Evolutionary conservation across 2,329 filamentous ascomycete genomes (phyloP).

Genomic region (Phaeoacremonium minimum): DNA sequence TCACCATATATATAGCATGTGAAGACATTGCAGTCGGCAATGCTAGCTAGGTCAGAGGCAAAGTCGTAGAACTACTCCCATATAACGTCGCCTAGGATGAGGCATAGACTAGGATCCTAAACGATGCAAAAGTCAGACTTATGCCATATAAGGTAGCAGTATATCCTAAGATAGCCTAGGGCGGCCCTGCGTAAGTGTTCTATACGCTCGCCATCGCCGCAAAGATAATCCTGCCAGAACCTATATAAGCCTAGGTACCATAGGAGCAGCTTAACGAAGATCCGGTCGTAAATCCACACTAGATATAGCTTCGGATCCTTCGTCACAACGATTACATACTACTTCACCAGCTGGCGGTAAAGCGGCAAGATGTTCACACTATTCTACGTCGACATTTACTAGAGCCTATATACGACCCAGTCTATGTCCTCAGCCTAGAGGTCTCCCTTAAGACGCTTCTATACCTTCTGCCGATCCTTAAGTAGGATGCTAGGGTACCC

Average conservation of each 20-base stretch:
- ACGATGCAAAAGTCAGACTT: conserved; percentile 30
- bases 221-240: conserved; percentile 18
- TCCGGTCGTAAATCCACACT: conserved; percentile 19
- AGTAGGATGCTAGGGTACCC: conserved; percentile 1
- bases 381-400: conserved; percentile 10
- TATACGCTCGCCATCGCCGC: neutral
- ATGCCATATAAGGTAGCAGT: conserved; percentile 22
- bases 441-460: conserved; percentile 9
- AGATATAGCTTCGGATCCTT: conserved; percentile 29
- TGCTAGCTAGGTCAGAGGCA: conserved; percentile 3
- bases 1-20: conserved; percentile 10
- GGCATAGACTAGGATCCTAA: conserved; percentile 2
- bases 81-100: conserved; percentile 9
- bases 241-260: conserved; percentile 16
- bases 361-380: conserved; percentile 16
- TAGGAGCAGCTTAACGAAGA: conserved; percentile 28
- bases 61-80: conserved; percentile 14
- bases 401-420: conserved; percentile 4
- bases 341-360: conserved; percentile 21
- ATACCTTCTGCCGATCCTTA: neutral
- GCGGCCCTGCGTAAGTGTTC: conserved; percentile 11
- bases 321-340: conserved; percentile 22
- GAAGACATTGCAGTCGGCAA: conserved; percentile 10
- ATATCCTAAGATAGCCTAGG: conserved; percentile 26
- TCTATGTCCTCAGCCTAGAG: conserved; percentile 11